These are phyloP conservation scores for Tulasnella sp. DNA, from an alignment of 768 basidiomycete species.

Conservation along the genomic window DNA sequence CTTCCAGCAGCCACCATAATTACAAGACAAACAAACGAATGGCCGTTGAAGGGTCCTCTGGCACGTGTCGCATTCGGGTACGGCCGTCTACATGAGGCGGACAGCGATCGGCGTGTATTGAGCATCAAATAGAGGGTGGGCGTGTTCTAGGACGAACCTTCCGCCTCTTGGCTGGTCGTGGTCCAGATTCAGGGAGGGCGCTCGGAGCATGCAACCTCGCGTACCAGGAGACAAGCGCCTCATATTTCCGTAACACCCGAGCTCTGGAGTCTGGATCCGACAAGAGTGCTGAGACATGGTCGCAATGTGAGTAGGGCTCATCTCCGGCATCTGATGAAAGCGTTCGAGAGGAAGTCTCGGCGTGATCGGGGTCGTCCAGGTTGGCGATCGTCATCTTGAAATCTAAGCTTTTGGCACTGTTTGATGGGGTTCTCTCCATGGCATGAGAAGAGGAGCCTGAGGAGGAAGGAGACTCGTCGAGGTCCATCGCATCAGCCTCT, in stretches of 20 bases:
- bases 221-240: constrained; percentile 9
- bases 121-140: not conserved
- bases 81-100: constrained; percentile 32
- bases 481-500: too few relatives aligned
- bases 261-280: not conserved
- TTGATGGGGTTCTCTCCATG: not conserved
- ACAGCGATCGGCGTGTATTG: not conserved
- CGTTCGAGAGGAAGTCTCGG: constrained; percentile 4
- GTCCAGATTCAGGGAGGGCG: not conserved
- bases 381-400: not conserved
- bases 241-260: not conserved
- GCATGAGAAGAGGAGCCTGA: not conserved
- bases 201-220: not conserved
- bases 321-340: constrained; percentile 1
- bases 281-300: constrained; percentile 3
- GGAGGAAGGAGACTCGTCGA: not conserved
- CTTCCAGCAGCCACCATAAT: constrained; percentile 59
- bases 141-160: constrained; percentile 36
- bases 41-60: constrained; percentile 45
- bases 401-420: not conserved
- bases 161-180: constrained; percentile 46
- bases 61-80: constrained; percentile 57
- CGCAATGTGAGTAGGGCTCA: constrained; percentile 1
- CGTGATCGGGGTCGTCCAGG: not conserved
- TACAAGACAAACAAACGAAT: constrained; percentile 62